Conservation (phyloP, 2,329 filamentous ascomycete species). For the Fusarium bactridioides region DNA sequence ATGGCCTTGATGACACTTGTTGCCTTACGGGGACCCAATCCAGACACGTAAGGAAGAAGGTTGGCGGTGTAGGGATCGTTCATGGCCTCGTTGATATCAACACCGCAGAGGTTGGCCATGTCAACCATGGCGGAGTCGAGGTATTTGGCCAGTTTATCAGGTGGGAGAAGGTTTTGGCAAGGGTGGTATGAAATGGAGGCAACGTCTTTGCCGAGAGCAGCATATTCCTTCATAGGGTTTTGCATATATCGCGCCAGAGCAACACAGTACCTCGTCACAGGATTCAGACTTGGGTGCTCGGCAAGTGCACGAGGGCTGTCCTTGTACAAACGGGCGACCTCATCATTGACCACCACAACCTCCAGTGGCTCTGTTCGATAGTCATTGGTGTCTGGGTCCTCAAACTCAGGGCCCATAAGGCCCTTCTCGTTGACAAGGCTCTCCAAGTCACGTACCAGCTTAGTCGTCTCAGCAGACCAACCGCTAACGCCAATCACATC, state of each 20-base stretch:
- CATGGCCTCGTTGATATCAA: constrained; percentile 93
- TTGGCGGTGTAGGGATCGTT: constrained; percentile 83
- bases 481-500: constrained; percentile 92
- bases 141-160: constrained; percentile 85
- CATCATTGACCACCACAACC: constrained; percentile 92
- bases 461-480: constrained; percentile 85
- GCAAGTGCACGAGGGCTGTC: constrained; percentile 80
- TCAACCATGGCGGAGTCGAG: constrained; percentile 98
- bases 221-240: constrained; percentile 96
- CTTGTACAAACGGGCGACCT: constrained; percentile 96
- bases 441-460: constrained; percentile 82
- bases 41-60: constrained; percentile 88
- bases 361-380: constrained; percentile 83
- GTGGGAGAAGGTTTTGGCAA: constrained; percentile 86
- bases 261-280: constrained; percentile 87
- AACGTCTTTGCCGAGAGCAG: constrained; percentile 87
- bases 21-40: constrained; percentile 91
- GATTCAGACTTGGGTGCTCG: constrained; percentile 82
- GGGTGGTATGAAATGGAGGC: constrained; percentile 87
- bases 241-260: constrained; percentile 91
- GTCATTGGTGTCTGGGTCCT: constrained; percentile 78
- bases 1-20: constrained; percentile 78
- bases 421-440: constrained; percentile 80
- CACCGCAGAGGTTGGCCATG: constrained; percentile 95
- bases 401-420: constrained; percentile 81